These are phyloP conservation scores for Talinum fruticosum DNA, from an alignment of 148 eudicot species.

Conservation along the genomic window DNA sequence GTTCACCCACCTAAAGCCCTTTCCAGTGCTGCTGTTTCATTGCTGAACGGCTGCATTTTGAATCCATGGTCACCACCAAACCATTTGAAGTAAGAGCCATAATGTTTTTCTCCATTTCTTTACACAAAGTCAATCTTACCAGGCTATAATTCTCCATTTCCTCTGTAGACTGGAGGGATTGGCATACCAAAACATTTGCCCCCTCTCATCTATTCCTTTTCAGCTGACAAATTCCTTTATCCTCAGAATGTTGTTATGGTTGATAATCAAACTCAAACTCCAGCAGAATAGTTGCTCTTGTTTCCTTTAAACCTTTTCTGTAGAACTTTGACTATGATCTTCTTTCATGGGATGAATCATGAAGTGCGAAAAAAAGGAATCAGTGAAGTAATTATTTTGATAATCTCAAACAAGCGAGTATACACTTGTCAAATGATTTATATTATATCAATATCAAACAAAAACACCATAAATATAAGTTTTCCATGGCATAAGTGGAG, in stretches of 20 bases:
- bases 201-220: too few species aligned
- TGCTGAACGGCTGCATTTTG: too few species aligned
- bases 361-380: neutral
- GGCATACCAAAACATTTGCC: too few species aligned
- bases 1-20: too few species aligned
- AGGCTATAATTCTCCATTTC: too few species aligned
- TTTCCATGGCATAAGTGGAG: neutral
- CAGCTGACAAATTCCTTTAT: neutral
- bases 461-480: neutral
- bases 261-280: neutral
- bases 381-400: neutral
- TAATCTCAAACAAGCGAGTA: neutral
- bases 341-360: neutral
- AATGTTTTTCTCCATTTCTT: neutral
- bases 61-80: too few species aligned
- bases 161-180: too few species aligned
- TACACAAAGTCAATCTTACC: neutral
- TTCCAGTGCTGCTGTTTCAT: too few species aligned
- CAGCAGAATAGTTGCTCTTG: neutral
- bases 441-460: neutral
- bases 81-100: neutral
- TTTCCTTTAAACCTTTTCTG: neutral
- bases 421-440: neutral
- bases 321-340: neutral
- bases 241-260: neutral